Base-by-base conservation (phyloP, 1,284 basidiomycete species). In the Pseudomicrostroma phylloplanum region DNA sequence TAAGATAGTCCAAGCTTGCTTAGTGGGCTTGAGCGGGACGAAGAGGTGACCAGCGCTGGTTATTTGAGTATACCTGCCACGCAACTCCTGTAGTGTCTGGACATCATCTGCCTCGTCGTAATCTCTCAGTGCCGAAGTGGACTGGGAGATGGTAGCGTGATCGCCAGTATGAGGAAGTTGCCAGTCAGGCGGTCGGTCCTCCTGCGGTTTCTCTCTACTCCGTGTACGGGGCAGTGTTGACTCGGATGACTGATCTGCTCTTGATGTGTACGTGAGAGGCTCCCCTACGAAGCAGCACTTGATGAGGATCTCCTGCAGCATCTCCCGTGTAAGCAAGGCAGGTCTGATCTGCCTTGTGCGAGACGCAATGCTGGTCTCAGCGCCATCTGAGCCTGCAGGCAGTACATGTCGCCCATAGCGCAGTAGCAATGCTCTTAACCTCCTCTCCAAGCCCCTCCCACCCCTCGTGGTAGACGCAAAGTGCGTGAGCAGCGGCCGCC, bases 391-490 rank as follows among this genome's bases (percentile, higher is more conserved):
- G 30, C 30, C 12, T 3, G 12, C 43, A 13, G 43, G 43, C 3
- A 21, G 17, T 4, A 48, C 21, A 12, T 48, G 21, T 25, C 51
- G n/a, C 15, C 17, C 51, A 54, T 54, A 25, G 13, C 21, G n/a
- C 21, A 54, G 51, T 25, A 54, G 25, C 51, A 54, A 25, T 54
- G 51, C 51, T 25, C 51, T 19, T 13, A 73, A 51, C 21, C 65
- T 49, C 6, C 48, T 46, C 17, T 65, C 62, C 6, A 76, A 49
- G n/a, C 65, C 55, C 13, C 55, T 60, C 0, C 65, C 72, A 1
- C 68, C 73, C 49, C 72, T 58, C n/a, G 69, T 55, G n/a, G 60
- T 74, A 25, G 67, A 60, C 1, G 54, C 55, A 0, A 60, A n/a
- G 53, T 63, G 48, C 19, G 59, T 61, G 23, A 56, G 40, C 51